Evolutionary conservation across 2,329 filamentous ascomycete species (phyloP).

Genomic region (Calonectria pauciramosa): DNA sequence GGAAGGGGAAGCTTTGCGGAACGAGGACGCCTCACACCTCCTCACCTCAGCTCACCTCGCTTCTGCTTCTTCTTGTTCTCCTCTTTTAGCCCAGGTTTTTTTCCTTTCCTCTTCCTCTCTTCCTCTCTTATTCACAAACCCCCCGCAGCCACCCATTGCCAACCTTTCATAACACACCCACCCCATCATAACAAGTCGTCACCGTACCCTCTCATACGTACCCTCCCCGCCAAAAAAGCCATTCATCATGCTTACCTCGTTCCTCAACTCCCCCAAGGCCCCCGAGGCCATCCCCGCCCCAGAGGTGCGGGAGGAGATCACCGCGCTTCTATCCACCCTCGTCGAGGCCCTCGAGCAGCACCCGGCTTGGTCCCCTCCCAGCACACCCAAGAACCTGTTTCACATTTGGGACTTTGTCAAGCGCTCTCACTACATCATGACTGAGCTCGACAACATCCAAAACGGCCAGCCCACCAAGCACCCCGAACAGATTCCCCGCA

Average conservation of each 20-base stretch:
- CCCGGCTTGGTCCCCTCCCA: constrained; percentile 43
- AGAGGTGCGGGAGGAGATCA: constrained; percentile 45
- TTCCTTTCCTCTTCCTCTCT: not conserved
- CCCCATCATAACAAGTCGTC: constrained; percentile 10
- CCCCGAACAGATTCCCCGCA: constrained; percentile 52
- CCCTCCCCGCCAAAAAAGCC: not conserved
- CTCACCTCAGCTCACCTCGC: constrained; percentile 23
- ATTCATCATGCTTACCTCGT: constrained; percentile 33
- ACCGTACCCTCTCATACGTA: not conserved
- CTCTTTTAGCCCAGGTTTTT: not conserved
- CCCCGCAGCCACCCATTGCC: not conserved
- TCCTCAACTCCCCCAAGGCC: constrained; percentile 29
- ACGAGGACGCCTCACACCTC: constrained; percentile 18
- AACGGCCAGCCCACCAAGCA: constrained; percentile 49
- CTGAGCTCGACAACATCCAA: constrained; percentile 56
- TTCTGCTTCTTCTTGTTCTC: not conserved
- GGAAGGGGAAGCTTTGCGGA: constrained; percentile 26
- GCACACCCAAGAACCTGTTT: constrained; percentile 50
- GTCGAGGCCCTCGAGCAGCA: constrained; percentile 48
- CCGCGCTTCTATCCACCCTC: constrained; percentile 44
- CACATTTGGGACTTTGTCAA: constrained; percentile 59
- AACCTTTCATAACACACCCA: not conserved
- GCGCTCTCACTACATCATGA: constrained; percentile 57
- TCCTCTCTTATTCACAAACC: not conserved
- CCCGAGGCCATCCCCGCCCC: constrained; percentile 39